Evolutionary conservation across 202 grass and related monocot genomes (phyloP).

Genomic region (Schoenoplectus triqueter): DNA sequence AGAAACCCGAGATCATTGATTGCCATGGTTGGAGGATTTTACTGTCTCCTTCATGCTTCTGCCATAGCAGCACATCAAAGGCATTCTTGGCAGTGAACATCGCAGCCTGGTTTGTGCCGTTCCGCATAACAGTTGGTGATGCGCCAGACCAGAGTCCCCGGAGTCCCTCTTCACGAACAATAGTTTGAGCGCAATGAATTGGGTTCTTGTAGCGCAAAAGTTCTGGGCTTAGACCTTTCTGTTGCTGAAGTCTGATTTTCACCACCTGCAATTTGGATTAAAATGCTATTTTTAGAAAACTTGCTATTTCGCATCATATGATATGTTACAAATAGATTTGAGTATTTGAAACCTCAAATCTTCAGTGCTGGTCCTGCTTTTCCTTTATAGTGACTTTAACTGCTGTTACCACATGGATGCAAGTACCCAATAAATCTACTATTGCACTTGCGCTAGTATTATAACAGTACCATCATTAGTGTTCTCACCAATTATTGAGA

Average conservation of each 20-base stretch:
- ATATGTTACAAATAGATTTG: neutral
- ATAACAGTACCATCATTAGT: neutral
- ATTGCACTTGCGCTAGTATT: slow-evolving; percentile 8
- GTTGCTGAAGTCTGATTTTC: slow-evolving; percentile 90
- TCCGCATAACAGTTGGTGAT: slow-evolving; percentile 82
- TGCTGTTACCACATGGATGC: neutral
- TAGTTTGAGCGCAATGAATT: slow-evolving; percentile 76
- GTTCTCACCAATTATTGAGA: neutral
- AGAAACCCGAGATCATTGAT: slow-evolving; percentile 89
- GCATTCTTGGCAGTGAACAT: slow-evolving; percentile 96
- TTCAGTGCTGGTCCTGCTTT: neutral
- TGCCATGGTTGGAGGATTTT: slow-evolving; percentile 83
- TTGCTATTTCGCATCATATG: neutral
- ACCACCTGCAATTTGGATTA: slow-evolving; percentile 60
- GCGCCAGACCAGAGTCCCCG: slow-evolving; percentile 82
- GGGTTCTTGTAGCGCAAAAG: slow-evolving; percentile 82
- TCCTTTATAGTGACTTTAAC: neutral
- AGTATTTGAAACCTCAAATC: neutral
- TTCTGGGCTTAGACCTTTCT: slow-evolving; percentile 38
- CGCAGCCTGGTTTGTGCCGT: slow-evolving; percentile 90
- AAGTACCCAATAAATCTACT: neutral
- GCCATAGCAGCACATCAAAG: slow-evolving; percentile 83
- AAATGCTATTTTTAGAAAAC: slow-evolving; percentile 21
- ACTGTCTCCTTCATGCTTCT: slow-evolving; percentile 84
- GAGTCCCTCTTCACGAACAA: slow-evolving; percentile 78